Conservation (phyloP, 345 rosid species). For the Bretschneidera sinensis region DNA sequence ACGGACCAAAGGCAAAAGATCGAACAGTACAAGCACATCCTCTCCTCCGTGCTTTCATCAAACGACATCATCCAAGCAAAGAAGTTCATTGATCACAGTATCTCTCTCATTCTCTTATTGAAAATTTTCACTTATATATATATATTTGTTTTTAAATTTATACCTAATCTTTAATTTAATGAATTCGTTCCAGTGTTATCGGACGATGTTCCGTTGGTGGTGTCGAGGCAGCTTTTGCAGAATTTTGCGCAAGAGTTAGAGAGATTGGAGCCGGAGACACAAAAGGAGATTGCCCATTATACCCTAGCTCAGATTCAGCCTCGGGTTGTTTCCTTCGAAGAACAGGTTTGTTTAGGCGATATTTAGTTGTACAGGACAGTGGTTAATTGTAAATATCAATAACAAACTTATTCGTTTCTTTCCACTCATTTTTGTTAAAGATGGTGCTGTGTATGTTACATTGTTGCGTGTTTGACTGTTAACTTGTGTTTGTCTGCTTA, state of each 20-base stretch:
- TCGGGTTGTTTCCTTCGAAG: conserved; percentile 95
- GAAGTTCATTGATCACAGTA: conserved; percentile 89
- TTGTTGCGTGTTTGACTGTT: too few relatives aligned
- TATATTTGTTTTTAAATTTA: too few relatives aligned
- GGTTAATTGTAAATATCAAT: too few relatives aligned
- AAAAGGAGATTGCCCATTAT: conserved; percentile 86
- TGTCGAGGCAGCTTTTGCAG: conserved; percentile 92
- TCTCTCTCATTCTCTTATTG: conserved; percentile 2
- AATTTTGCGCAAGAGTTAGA: conserved; percentile 81
- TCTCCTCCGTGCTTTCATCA: conserved; percentile 75
- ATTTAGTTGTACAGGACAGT: background rate
- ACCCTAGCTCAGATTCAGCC: conserved; percentile 96
- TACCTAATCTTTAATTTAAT: background rate
- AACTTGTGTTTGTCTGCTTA: too few relatives aligned
- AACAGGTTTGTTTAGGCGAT: conserved; percentile 56
- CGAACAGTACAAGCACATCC: conserved; percentile 94
- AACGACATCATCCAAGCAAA: conserved; percentile 74
- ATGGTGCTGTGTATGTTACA: too few relatives aligned
- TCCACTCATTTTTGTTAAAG: too few relatives aligned
- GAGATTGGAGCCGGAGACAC: conserved; percentile 68
- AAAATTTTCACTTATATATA: background rate
- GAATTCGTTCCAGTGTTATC: conserved; percentile 57
- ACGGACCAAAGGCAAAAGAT: conserved; percentile 95
- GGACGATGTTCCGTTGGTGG: conserved; percentile 87
- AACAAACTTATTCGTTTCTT: too few relatives aligned